Conservation (phyloP, 1,139 yeast species). For the Scheffersomyces parashehatae region DNA sequence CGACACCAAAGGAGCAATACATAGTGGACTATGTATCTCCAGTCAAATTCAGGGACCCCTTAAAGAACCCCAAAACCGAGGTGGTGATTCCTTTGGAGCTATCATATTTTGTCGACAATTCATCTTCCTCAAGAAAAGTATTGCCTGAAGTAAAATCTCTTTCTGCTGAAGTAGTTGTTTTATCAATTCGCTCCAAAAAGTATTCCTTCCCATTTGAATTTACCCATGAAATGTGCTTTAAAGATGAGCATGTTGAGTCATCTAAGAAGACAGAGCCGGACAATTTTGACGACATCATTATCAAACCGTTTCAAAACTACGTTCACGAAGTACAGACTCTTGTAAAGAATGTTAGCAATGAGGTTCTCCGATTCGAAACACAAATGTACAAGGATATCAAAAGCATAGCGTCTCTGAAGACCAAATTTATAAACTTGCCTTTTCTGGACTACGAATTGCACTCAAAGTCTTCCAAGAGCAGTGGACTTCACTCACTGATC, state of each 20-base stretch:
- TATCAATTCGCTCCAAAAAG: constrained; percentile 33
- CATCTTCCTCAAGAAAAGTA: constrained; percentile 1
- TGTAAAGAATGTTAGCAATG: constrained; percentile 37
- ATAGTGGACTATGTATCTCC: constrained; percentile 37
- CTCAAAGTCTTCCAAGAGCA: constrained; percentile 14
- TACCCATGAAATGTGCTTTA: constrained; percentile 39
- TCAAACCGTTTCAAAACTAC: constrained; percentile 31
- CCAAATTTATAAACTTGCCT: constrained; percentile 30
- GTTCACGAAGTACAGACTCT: constrained; percentile 29
- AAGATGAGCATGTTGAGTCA: constrained; percentile 22
- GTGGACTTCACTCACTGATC: constrained; percentile 19
- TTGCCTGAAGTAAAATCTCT: constrained; percentile 34
- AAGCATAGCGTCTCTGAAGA: constrained; percentile 34
- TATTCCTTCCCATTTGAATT: constrained; percentile 41
- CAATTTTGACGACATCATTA: constrained; percentile 34
- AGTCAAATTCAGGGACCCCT: constrained; percentile 18
- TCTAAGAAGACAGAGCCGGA: constrained; percentile 22
- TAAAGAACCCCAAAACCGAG: constrained; percentile 16
- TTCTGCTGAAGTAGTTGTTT: constrained; percentile 32
- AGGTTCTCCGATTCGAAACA: constrained; percentile 36
- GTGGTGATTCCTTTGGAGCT: constrained; percentile 39
- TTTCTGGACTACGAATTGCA: constrained; percentile 18
- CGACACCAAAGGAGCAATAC: constrained; percentile 38
- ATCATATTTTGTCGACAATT: constrained; percentile 27
- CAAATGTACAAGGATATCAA: constrained; percentile 39